These are phyloP conservation scores for Rhodosporidiobolus sp. DNA, from an alignment of 768 basidiomycete species.

Conservation along the genomic window DNA sequence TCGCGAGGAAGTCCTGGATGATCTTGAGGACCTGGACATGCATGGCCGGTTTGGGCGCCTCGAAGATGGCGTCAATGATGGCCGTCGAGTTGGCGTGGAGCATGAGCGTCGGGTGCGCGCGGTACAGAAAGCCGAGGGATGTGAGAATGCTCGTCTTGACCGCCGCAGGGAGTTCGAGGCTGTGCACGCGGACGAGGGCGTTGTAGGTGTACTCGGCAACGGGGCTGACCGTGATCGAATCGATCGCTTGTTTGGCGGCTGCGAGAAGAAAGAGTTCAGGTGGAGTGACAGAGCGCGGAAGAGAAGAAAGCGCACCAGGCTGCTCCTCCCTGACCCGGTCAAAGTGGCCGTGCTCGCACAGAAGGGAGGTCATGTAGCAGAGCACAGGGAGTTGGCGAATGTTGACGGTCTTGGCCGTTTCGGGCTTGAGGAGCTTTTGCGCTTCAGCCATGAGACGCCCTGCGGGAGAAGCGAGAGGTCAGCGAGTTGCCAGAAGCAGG, in stretches of 20 bases:
- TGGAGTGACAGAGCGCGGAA: too few species aligned
- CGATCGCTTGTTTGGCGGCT: conserved; percentile 5
- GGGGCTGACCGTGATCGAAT: conserved; percentile 55
- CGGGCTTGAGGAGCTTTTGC: conserved; percentile 50
- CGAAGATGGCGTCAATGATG: conserved; percentile 88
- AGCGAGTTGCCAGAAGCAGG: background rate
- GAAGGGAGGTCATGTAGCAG: conserved; percentile 76
- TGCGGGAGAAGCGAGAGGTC: background rate
- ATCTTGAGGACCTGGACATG: conserved; percentile 74
- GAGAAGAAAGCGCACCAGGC: background rate
- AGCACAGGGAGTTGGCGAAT: conserved; percentile 53
- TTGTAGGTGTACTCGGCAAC: conserved; percentile 81
- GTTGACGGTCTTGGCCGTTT: conserved; percentile 33
- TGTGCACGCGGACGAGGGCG: conserved; percentile 67
- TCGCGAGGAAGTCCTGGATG: conserved; percentile 78
- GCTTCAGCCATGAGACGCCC: conserved; percentile 60
- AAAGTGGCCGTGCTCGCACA: conserved; percentile 86
- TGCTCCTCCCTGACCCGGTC: conserved; percentile 60
- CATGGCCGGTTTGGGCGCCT: conserved; percentile 66
- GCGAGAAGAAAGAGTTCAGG: background rate
- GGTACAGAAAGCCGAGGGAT: conserved; percentile 87
- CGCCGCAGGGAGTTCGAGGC: conserved; percentile 60
- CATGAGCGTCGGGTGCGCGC: conserved; percentile 87
- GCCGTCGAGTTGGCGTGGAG: conserved; percentile 69
- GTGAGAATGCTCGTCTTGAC: conserved; percentile 73